phyloP scores from a whole-genome alignment of 2,329 filamentous ascomycete genomes.

The Fusarium sp. region DNA sequence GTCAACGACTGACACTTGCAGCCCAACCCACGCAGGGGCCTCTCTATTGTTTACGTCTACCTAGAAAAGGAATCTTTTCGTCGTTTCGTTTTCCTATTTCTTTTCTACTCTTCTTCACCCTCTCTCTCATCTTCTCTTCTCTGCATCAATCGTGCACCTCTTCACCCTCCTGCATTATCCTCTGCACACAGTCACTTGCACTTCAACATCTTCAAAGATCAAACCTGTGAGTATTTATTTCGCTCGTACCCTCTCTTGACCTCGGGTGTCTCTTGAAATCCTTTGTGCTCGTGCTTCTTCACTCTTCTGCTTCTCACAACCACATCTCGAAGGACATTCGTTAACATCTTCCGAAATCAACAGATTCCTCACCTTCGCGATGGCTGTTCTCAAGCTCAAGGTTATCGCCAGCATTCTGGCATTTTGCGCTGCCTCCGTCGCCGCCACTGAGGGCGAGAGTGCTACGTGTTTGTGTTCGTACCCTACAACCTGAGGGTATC shows the following conservation, averaged over 20 bases:
- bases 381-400: conserved; percentile 50
- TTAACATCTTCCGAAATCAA: conserved; percentile 3
- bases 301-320: background rate
- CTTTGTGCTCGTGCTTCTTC: background rate
- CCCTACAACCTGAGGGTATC: background rate
- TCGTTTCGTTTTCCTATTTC: conserved; percentile 7
- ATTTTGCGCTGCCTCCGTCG: conserved; percentile 39
- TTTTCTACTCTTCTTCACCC: conserved; percentile 14
- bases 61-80: conserved; percentile 23
- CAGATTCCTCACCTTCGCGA: conserved; percentile 38
- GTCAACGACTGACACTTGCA: conserved; percentile 5
- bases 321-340: background rate
- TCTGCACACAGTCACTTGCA: conserved; percentile 5
- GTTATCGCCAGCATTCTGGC: conserved; percentile 41
- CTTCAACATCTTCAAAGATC: conserved; percentile 23
- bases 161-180: conserved; percentile 19
- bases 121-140: conserved; percentile 2
- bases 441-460: conserved; percentile 29
- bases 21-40: conserved; percentile 4
- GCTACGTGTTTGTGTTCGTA: conserved; percentile 38
- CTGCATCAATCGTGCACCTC: conserved; percentile 23
- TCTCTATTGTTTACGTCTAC: conserved; percentile 30
- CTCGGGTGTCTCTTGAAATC: background rate
- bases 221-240: conserved; percentile 21
- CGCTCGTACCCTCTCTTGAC: too few relatives aligned